Evolutionary conservation across 139 green algal species (phyloP).

Genomic region (Chlamydomonas eustigma): DNA sequence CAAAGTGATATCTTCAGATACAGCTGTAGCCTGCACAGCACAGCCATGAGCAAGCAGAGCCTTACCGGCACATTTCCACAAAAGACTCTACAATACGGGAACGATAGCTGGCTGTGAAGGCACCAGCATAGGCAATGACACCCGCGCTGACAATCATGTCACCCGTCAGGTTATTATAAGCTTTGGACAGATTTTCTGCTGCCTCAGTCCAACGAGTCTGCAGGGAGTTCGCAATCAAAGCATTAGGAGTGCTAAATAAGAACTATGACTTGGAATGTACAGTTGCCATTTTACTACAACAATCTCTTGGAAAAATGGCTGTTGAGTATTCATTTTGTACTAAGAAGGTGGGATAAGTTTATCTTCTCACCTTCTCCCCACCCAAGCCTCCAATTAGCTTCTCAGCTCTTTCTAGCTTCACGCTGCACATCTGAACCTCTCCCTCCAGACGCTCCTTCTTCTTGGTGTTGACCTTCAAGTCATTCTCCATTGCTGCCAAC

Average conservation of each 20-base stretch:
- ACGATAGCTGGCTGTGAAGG: slow-evolving; percentile 65
- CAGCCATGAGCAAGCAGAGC: too few relatives aligned
- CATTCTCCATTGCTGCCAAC: slow-evolving; percentile 64
- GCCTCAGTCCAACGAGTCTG: slow-evolving; percentile 67
- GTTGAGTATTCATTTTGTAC: too few relatives aligned
- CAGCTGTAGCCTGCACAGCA: too few relatives aligned
- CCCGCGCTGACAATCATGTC: slow-evolving; percentile 72
- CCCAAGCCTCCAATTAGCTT: slow-evolving; percentile 62
- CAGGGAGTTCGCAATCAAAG: not conserved
- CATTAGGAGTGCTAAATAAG: not conserved
- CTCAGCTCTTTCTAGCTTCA: slow-evolving; percentile 70
- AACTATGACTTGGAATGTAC: too few relatives aligned
- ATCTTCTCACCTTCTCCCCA: slow-evolving; percentile 44
- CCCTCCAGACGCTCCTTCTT: slow-evolving; percentile 66
- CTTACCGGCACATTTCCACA: slow-evolving; percentile 36
- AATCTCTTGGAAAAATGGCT: too few relatives aligned
- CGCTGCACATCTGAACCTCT: slow-evolving; percentile 58
- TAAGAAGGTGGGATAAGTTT: too few relatives aligned
- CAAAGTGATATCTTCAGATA: too few relatives aligned
- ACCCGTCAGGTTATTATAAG: slow-evolving; percentile 60
- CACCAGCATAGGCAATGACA: slow-evolving; percentile 65
- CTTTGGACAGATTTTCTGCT: slow-evolving; percentile 13
- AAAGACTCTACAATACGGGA: slow-evolving; percentile 44
- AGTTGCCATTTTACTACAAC: too few relatives aligned
- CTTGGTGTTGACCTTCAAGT: slow-evolving; percentile 53